Evolutionary conservation across 1,139 yeast genomes (phyloP).

Genomic region (Lizanozyma gosingica): DNA sequence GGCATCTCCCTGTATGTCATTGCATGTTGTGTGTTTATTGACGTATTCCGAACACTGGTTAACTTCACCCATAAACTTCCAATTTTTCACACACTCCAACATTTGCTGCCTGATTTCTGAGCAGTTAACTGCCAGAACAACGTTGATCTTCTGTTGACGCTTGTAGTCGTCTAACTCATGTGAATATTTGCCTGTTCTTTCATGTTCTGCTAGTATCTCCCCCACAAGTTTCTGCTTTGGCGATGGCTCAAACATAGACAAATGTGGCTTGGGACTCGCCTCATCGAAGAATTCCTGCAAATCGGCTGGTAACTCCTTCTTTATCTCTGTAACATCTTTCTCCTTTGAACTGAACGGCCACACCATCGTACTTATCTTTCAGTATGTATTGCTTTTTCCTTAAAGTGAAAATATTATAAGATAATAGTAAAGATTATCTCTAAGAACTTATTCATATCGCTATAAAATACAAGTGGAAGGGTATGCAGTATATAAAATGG

Average conservation of each 20-base stretch:
- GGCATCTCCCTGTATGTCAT: slow-evolving; percentile 27
- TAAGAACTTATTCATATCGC: neutral
- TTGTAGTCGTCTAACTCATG: slow-evolving; percentile 27
- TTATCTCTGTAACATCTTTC: slow-evolving; percentile 18
- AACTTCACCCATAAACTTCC: slow-evolving; percentile 18
- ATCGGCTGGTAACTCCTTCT: slow-evolving; percentile 23
- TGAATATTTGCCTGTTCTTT: slow-evolving; percentile 10
- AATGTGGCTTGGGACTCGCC: slow-evolving; percentile 22
- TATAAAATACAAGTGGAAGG: slow-evolving; percentile 1
- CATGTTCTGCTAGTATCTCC: slow-evolving; percentile 15
- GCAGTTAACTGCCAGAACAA: slow-evolving; percentile 29
- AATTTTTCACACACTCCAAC: slow-evolving; percentile 27
- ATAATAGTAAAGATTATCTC: neutral
- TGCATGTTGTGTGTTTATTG: slow-evolving; percentile 19
- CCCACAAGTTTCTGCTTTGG: slow-evolving; percentile 23
- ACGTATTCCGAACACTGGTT: slow-evolving; percentile 26
- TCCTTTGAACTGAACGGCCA: slow-evolving; percentile 17
- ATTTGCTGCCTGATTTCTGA: slow-evolving; percentile 34
- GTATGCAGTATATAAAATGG: neutral
- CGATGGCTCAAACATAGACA: slow-evolving; percentile 17
- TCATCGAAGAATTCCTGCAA: slow-evolving; percentile 23
- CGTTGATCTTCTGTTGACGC: slow-evolving; percentile 16
- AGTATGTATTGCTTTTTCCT: neutral
- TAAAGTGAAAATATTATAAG: slow-evolving; percentile 1
- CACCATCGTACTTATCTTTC: too few species aligned